Conservation (phyloP, 2,329 filamentous ascomycete species). For the Capronia coronata region DNA sequence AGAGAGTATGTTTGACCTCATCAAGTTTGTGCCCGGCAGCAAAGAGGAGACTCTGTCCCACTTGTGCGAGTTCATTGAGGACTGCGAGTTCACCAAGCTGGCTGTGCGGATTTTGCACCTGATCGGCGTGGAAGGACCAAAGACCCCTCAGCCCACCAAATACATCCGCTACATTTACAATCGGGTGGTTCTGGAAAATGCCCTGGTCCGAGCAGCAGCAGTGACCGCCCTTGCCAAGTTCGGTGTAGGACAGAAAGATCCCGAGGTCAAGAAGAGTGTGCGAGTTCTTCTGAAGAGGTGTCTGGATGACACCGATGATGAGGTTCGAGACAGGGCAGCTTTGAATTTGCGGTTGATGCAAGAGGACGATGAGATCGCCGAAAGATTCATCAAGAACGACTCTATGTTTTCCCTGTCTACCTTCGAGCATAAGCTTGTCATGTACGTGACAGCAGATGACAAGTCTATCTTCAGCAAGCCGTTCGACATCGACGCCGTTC, state of each 20-base stretch:
- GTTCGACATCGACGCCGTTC: conserved; percentile 87
- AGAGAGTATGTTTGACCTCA: conserved; percentile 98
- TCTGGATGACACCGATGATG: conserved; percentile 93
- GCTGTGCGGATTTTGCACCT: conserved; percentile 92
- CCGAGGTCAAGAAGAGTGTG: conserved; percentile 93
- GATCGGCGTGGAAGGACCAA: conserved; percentile 87
- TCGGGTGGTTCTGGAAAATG: conserved; percentile 92
- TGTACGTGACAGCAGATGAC: conserved; percentile 92
- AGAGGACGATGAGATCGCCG: conserved; percentile 79
- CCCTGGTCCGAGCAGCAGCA: conserved; percentile 87
- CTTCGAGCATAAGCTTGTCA: conserved; percentile 93
- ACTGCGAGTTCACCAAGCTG: conserved; percentile 98
- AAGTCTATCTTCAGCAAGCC: conserved; percentile 75
- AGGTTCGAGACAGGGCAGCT: conserved; percentile 91
- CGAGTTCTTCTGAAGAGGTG: conserved; percentile 86
- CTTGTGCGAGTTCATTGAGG: conserved; percentile 97
- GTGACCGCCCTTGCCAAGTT: conserved; percentile 96
- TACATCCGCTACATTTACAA: conserved; percentile 99
- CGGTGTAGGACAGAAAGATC: conserved; percentile 90
- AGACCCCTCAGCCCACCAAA: conserved; percentile 92
- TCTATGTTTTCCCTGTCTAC: conserved; percentile 91
- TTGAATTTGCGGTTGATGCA: conserved; percentile 88
- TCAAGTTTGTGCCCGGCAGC: conserved; percentile 93
- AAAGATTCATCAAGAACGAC: conserved; percentile 90
- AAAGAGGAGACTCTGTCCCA: conserved; percentile 80